These are phyloP conservation scores for Lasiosphaeriaceae sp. DNA, from an alignment of 495 filamentous ascomycete species.

Conservation along the genomic window DNA sequence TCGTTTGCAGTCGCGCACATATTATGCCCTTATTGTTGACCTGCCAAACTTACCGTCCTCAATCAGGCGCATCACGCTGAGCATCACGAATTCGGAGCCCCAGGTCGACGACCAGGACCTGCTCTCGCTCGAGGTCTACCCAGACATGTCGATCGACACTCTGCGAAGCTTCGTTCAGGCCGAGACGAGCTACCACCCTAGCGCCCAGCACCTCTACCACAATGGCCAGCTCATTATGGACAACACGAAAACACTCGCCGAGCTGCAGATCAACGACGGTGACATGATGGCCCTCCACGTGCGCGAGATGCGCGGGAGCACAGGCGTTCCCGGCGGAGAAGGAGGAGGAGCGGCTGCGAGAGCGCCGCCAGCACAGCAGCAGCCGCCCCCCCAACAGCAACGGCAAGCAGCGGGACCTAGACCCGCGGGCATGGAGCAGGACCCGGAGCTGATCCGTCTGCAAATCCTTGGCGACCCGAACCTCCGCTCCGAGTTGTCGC, in stretches of 20 bases:
- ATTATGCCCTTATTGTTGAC: neutral
- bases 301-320: conserved; percentile 48
- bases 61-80: conserved; percentile 39
- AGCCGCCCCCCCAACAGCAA: conserved; percentile 16
- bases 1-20: neutral
- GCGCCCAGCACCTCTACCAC: conserved; percentile 73
- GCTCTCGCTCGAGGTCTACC: conserved; percentile 76
- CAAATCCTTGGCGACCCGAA: conserved; percentile 77
- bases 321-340: conserved; percentile 28
- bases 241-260: conserved; percentile 71
- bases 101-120: conserved; percentile 66
- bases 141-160: conserved; percentile 78
- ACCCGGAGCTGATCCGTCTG: conserved; percentile 78
- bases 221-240: conserved; percentile 79
- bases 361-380: neutral
- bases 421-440: conserved; percentile 37
- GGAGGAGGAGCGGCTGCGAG: neutral
- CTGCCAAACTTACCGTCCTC: neutral
- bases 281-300: conserved; percentile 91
- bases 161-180: conserved; percentile 78
- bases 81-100: conserved; percentile 76
- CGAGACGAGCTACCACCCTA: conserved; percentile 49
- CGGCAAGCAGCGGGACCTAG: conserved; percentile 1
- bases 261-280: conserved; percentile 79
- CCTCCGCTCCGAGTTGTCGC: conserved; percentile 61